Evolutionary conservation across 2,329 filamentous ascomycete genomes (phyloP), one percentile per base, ranked within the genome.

Genomic region (Diaporthe ampelina): DNA sequence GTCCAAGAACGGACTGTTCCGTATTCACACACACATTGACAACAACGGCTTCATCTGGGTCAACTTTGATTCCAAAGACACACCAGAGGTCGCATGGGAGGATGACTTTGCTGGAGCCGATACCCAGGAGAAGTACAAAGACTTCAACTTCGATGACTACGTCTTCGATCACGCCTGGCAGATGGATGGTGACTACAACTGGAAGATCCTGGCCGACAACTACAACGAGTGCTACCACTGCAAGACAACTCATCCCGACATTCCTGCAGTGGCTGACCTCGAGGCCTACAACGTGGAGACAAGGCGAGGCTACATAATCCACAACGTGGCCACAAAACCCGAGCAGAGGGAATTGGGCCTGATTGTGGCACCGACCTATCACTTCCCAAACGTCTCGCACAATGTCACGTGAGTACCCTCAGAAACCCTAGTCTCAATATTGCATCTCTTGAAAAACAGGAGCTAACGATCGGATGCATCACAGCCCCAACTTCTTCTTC

Each of bases 161-260:
- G 78, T 81, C 21, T 91, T 90, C 76, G 89, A 91, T 77, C 88
- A 91, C 78, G 81, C 81, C 43, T 91, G 88, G 88, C 85, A 89
- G 77, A 87, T 90, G 85, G 86, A 89, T 65, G 87, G 86, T 0
- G 84, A 86, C 43, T 89, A 87, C 79, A 91, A 91, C 82, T 91
- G 89, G 89, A 91, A 91, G 82, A 87, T 88, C 32, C 80, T 90
- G 43, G 86, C 87, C 19, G 90, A 92, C 79, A 91, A 92, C 83
- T 92, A 91, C 84, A 92, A 92, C 79, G 90, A 91, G 79, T 92
- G 90, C 79, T 92, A 92, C 77, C 90, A 92, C 83, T 91, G 89
- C 83, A 86, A 87, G 68, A 88, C 87, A 0, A 87, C 89, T 2
- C 90, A 91, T 77, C 89, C 90, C 3, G 88, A 90, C 73, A 88